Evolutionary conservation across 2,329 filamentous ascomycete species (phyloP).

Genomic region (Cordyceps tenuipes): DNA sequence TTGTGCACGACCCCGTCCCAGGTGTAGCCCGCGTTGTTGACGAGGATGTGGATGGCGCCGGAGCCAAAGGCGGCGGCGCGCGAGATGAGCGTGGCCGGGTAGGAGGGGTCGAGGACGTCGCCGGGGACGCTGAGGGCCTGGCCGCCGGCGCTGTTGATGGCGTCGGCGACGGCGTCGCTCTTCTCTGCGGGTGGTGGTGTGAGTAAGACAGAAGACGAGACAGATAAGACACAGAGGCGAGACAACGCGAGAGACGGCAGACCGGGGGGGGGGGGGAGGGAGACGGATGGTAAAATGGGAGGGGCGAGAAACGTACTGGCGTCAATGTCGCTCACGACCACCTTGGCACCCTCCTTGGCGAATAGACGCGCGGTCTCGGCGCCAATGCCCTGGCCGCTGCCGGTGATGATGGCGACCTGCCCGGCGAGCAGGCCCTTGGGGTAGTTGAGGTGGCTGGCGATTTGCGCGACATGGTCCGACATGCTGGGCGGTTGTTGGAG

Average conservation of each 20-base stretch:
- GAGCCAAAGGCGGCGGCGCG: conserved; percentile 70
- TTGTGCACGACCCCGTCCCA: conserved; percentile 93
- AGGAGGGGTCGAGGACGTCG: conserved; percentile 64
- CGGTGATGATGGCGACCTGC: conserved; percentile 82
- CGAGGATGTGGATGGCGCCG: conserved; percentile 84
- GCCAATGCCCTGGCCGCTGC: conserved; percentile 79
- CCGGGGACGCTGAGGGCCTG: conserved; percentile 66
- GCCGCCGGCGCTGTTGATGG: conserved; percentile 59
- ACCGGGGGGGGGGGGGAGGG: too few species aligned
- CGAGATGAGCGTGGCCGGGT: conserved; percentile 64
- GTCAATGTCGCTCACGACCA: conserved; percentile 79
- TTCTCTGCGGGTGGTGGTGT: conserved; percentile 45
- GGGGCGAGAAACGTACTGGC: conserved; percentile 38
- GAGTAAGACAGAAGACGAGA: not conserved
- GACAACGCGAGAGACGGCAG: too few species aligned
- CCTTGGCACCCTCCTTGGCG: conserved; percentile 79
- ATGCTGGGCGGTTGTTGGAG: conserved; percentile 22
- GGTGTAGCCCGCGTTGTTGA: conserved; percentile 88
- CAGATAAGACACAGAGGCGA: too few species aligned
- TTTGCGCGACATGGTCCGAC: conserved; percentile 58
- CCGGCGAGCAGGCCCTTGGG: conserved; percentile 69
- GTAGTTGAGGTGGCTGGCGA: conserved; percentile 73
- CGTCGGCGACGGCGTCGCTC: conserved; percentile 55
- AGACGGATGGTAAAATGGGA: not conserved
- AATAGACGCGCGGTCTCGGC: conserved; percentile 76